Base-by-base conservation (phyloP, 345 rosid species). In the Aegle marmelos region DNA sequence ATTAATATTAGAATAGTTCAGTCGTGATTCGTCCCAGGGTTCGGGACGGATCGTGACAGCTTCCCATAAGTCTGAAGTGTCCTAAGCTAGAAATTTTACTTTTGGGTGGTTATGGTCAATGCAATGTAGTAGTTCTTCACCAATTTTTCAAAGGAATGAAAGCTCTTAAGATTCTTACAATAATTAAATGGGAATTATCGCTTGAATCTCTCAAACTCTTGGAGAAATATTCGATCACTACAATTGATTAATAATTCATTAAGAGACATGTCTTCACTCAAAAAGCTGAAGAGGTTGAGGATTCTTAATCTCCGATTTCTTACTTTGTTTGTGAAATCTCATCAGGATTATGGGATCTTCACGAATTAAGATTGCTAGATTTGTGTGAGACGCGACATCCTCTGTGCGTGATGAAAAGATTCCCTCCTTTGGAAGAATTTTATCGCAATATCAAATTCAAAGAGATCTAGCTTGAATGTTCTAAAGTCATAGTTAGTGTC, bases 1-100 rank as follows among this genome's bases (percentile, higher is more conserved):
- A n/a, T n/a, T n/a, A n/a, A n/a, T n/a, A n/a, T n/a, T n/a, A n/a
- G n/a, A n/a, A n/a, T n/a, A n/a, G n/a, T n/a, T n/a, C n/a, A n/a
- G n/a, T n/a, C n/a, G n/a, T n/a, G n/a, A n/a, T n/a, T n/a, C n/a
- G n/a, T n/a, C n/a, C n/a, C n/a, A n/a, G n/a, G n/a, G n/a, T n/a
- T n/a, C n/a, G n/a, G n/a, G n/a, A n/a, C n/a, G n/a, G n/a, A n/a
- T n/a, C n/a, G n/a, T n/a, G n/a, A n/a, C n/a, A n/a, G n/a, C n/a
- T 71, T 72, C 81, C 76, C 5, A 8, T 3, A 24, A 24, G 8
- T 24, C 7, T 62, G 71, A 53, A 7, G 22, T 78, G 53, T 24
- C 71, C 81, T 24, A 78, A 53, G 21, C 76, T 78, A 2, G 19
- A 70, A 17, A 62, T 50, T 50, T 36, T 78, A 65, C 2, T 71